These are phyloP conservation scores for Neonectria ditissima DNA, from an alignment of 2,329 filamentous ascomycete species.

Conservation along the genomic window DNA sequence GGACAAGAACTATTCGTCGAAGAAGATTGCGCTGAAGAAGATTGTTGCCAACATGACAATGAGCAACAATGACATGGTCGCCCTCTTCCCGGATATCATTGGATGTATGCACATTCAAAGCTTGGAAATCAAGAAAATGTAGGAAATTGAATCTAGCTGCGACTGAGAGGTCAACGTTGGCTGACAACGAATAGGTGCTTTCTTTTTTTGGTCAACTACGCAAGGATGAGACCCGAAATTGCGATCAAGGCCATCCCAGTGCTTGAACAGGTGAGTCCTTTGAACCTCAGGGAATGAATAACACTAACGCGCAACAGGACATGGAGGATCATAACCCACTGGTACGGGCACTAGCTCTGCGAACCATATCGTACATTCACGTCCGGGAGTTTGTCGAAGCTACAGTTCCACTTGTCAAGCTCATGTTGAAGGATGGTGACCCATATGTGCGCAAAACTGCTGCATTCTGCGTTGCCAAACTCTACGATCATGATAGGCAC, in stretches of 20 bases:
- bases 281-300: neutral
- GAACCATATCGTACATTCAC: constrained; percentile 97
- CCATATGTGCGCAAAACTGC: constrained; percentile 98
- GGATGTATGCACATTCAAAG: constrained; percentile 94
- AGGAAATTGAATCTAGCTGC: constrained; percentile 48
- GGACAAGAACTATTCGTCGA: constrained; percentile 93
- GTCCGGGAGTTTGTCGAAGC: constrained; percentile 95
- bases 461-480: constrained; percentile 94
- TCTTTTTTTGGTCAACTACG: constrained; percentile 96
- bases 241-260: constrained; percentile 93
- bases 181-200: constrained; percentile 79
- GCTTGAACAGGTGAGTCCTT: constrained; percentile 75
- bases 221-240: constrained; percentile 92
- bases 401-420: constrained; percentile 85
- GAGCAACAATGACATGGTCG: constrained; percentile 99
- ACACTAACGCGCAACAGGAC: constrained; percentile 69
- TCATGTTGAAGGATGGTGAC: constrained; percentile 85
- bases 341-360: constrained; percentile 89
- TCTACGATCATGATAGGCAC: constrained; percentile 94
- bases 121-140: constrained; percentile 99
- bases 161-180: neutral
- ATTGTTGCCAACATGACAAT: constrained; percentile 99
- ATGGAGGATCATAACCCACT: constrained; percentile 94
- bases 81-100: constrained; percentile 94
- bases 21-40: constrained; percentile 99